Conservation (phyloP, 176 grass and related monocot genomes). For the Aegilops umbellulata region DNA sequence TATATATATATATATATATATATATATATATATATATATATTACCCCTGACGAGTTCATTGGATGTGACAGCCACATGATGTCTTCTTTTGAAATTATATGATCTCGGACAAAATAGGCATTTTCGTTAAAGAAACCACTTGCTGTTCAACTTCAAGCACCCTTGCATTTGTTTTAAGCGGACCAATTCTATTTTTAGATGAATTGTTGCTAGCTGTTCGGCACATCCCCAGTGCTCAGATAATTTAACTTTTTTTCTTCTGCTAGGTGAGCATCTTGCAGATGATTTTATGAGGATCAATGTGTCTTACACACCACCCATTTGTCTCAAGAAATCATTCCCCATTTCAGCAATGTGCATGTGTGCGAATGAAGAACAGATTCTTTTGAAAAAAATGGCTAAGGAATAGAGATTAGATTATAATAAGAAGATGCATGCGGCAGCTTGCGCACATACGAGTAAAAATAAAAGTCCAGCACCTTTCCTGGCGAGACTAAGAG, state of each 20-base stretch:
- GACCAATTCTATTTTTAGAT: background rate
- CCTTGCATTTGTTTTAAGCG: background rate
- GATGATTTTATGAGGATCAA: background rate
- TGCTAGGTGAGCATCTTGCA: background rate
- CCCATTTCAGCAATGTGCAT: background rate
- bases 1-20: no score
- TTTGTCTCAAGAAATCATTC: background rate
- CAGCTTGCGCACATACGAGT: background rate
- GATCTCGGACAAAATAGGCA: background rate
- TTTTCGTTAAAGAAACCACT: background rate
- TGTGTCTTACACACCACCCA: background rate
- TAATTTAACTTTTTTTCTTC: background rate
- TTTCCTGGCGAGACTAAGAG: background rate
- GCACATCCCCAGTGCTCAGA: background rate
- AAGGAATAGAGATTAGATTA: background rate
- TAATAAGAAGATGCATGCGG: background rate
- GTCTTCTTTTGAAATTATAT: slow-evolving; percentile 18
- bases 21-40: no score
- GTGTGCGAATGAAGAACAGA: background rate
- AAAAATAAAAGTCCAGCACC: background rate
- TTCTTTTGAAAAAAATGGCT: background rate
- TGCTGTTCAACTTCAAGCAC: background rate
- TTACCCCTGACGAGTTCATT: slow-evolving; percentile 9
- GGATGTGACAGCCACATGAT: background rate
- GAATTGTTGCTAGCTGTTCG: background rate